phyloP scores from a whole-genome alignment of 179 eudicot species.

The Dionaea muscipula region DNA sequence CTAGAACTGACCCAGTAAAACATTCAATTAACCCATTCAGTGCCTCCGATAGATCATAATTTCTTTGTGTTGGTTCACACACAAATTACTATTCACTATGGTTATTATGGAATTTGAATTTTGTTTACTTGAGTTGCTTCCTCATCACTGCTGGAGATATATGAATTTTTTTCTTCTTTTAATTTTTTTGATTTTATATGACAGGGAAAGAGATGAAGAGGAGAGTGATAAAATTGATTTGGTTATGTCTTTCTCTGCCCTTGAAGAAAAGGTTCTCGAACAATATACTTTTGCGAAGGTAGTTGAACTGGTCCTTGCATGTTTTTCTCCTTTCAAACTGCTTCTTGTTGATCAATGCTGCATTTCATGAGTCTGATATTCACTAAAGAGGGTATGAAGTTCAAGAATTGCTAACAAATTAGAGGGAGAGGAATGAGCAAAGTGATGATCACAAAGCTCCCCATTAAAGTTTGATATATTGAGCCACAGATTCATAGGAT shows the following conservation, averaged over 20 bases:
- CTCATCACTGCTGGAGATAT: background rate
- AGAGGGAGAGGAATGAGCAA: no score
- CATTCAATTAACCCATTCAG: no score
- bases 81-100: conserved; percentile 10
- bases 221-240: conserved; percentile 66
- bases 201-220: conserved; percentile 65
- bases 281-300: conserved; percentile 88
- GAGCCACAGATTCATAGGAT: no score
- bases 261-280: conserved; percentile 85
- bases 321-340: background rate
- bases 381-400: no score
- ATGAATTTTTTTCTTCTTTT: background rate
- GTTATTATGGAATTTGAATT: background rate
- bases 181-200: conserved; percentile 1
- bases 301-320: conserved; percentile 8
- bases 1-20: no score
- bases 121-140: background rate
- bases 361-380: no score
- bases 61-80: no score
- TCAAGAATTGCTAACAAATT: no score
- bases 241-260: conserved; percentile 62
- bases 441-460: no score
- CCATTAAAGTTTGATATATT: no score
- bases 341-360: no score
- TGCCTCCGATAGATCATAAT: no score